These are phyloP conservation scores for Gardenia jasminoides DNA, from an alignment of 257 asterid species.

Conservation along the genomic window DNA sequence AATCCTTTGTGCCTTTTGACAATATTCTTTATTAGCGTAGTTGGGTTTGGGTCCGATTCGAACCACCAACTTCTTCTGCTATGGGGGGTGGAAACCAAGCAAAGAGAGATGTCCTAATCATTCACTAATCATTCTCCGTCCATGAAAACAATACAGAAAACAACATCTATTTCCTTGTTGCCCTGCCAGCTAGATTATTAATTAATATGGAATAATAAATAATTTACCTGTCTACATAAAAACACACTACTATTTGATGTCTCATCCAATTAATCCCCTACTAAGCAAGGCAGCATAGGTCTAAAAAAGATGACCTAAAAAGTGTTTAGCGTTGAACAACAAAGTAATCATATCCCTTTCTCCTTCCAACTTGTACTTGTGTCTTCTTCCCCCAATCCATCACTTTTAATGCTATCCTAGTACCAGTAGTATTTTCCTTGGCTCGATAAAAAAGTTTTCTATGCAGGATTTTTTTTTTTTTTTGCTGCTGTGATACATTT, in stretches of 20 bases:
- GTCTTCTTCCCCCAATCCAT: conserved; percentile 17
- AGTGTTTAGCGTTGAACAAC: conserved; percentile 1
- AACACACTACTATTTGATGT: too few species aligned
- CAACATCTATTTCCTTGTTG: background rate
- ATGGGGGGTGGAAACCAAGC: background rate
- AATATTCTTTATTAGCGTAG: background rate
- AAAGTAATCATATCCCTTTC: conserved; percentile 9
- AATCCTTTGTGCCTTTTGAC: background rate
- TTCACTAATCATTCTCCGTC: conserved; percentile 13
- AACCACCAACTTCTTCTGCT: background rate
- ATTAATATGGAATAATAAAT: background rate
- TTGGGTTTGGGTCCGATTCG: background rate
- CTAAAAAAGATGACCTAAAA: background rate
- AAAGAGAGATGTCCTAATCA: conserved; percentile 16
- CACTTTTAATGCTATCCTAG: conserved; percentile 2
- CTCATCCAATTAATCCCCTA: background rate
- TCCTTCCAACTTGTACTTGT: conserved; percentile 15
- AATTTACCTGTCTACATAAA: background rate
- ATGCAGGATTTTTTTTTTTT: too few species aligned
- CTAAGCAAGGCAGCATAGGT: background rate
- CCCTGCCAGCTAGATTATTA: conserved; percentile 8
- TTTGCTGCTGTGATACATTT: too few species aligned
- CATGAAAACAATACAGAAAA: too few species aligned
- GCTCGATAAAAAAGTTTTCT: too few species aligned
- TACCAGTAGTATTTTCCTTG: too few species aligned